These are phyloP conservation scores for Ziziphus jujuba DNA, from an alignment of 306 rosid species.

Conservation along the genomic window DNA sequence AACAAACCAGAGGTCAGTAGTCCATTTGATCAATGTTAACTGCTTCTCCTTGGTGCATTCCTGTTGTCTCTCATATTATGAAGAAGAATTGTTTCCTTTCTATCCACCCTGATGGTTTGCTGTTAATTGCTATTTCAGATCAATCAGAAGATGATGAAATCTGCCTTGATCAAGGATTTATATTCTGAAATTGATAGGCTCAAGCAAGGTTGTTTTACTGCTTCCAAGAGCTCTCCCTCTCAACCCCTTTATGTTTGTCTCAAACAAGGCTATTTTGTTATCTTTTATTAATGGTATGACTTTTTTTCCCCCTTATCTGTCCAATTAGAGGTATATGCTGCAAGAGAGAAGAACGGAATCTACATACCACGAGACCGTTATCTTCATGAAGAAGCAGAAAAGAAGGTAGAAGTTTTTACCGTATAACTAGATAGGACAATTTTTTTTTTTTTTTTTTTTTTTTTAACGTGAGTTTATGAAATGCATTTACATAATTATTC, in stretches of 20 bases:
- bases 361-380: slow-evolving; percentile 99
- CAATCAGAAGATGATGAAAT: slow-evolving; percentile 99
- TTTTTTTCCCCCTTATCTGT: slow-evolving; percentile 6
- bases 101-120: slow-evolving; percentile 27
- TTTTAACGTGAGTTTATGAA: slow-evolving; percentile 5
- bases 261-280: neutral
- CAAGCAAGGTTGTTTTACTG: slow-evolving; percentile 77
- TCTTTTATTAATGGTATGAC: slow-evolving; percentile 12
- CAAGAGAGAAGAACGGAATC: slow-evolving; percentile 99
- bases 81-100: neutral
- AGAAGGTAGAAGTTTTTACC: slow-evolving; percentile 59
- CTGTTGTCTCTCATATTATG: neutral
- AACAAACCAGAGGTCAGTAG: slow-evolving; percentile 94
- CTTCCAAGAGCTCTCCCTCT: slow-evolving; percentile 21
- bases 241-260: neutral
- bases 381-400: slow-evolving; percentile 93
- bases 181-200: slow-evolving; percentile 94
- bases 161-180: slow-evolving; percentile 95
- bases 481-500: slow-evolving; percentile 15
- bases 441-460: slow-evolving; percentile 3
- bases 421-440: neutral
- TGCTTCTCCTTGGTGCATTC: slow-evolving; percentile 1
- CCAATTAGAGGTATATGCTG: slow-evolving; percentile 88
- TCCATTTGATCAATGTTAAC: slow-evolving; percentile 18
- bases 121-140: slow-evolving; percentile 51